Evolutionary conservation across 2,329 filamentous ascomycete species (phyloP).

Genomic region (Xylaria sp.): DNA sequence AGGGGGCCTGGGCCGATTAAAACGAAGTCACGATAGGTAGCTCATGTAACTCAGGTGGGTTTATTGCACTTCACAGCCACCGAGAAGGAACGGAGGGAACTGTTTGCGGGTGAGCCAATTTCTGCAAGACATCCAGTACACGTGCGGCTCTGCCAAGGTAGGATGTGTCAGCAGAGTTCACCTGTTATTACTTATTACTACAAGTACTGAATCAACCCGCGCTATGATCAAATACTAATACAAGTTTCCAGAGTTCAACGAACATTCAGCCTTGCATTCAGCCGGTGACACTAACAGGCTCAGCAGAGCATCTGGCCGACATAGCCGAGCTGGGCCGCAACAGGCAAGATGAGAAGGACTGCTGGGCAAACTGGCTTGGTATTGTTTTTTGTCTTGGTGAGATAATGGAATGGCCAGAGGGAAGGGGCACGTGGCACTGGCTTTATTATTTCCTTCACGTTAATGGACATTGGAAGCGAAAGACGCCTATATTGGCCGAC

Average conservation of each 20-base stretch:
- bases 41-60: slow-evolving; percentile 14
- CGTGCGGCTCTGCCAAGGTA: neutral
- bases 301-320: neutral
- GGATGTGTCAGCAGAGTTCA: neutral
- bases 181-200: neutral
- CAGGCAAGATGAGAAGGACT: neutral
- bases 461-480: neutral
- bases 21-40: neutral
- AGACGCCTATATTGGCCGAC: neutral
- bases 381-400: slow-evolving; percentile 21
- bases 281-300: slow-evolving; percentile 12
- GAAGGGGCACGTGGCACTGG: neutral
- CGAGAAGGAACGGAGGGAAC: neutral
- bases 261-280: slow-evolving; percentile 33
- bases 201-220: neutral
- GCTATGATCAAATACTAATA: neutral
- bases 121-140: slow-evolving; percentile 6
- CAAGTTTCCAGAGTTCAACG: neutral
- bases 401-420: neutral
- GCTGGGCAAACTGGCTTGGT: slow-evolving; percentile 19
- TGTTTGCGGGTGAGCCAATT: neutral
- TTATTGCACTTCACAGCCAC: slow-evolving; percentile 27
- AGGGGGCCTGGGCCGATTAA: neutral
- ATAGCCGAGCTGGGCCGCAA: slow-evolving; percentile 13
- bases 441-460: neutral